phyloP scores from a whole-genome alignment of 306 rosid species.

The Echinosophora koreensis region DNA sequence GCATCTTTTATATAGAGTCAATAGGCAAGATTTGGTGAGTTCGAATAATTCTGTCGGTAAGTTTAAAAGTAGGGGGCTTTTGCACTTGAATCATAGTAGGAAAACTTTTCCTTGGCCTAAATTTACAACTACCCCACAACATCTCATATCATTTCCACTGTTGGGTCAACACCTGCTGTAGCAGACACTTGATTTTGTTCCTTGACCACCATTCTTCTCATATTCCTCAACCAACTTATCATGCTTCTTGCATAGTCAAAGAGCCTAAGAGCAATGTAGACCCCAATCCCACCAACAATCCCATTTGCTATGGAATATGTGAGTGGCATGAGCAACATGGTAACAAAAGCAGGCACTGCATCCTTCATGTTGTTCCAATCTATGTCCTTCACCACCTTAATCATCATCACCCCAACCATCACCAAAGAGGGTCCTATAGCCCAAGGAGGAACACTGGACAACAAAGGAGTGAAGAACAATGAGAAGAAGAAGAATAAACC shows the following conservation, averaged over 20 bases:
- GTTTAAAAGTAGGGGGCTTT: too few species aligned
- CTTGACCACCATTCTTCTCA: constrained; percentile 61
- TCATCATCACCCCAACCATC: constrained; percentile 97
- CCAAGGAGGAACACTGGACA: constrained; percentile 95
- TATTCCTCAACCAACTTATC: constrained; percentile 67
- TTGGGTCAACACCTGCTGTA: constrained; percentile 53
- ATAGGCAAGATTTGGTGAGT: background rate
- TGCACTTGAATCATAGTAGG: too few species aligned
- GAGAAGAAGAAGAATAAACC: constrained; percentile 77
- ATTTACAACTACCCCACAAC: background rate
- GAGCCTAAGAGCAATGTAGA: constrained; percentile 68
- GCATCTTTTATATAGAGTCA: too few species aligned
- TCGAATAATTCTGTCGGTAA: too few species aligned
- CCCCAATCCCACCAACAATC: constrained; percentile 85
- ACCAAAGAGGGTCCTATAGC: constrained; percentile 92
- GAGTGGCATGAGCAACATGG: constrained; percentile 87
- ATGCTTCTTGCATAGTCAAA: constrained; percentile 56
- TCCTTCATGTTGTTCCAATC: constrained; percentile 75
- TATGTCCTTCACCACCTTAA: constrained; percentile 91
- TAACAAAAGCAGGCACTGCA: constrained; percentile 82
- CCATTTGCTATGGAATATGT: constrained; percentile 93
- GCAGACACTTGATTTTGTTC: constrained; percentile 93
- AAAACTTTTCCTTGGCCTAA: background rate
- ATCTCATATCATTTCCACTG: constrained; percentile 60
- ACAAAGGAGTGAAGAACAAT: constrained; percentile 75